A percentile compares a stretch with the other conserved stretches of the same genome.
Conservation (phyloP, 108 stramenopile genomes). For the Pseudonitzschia pungens region DNA sequence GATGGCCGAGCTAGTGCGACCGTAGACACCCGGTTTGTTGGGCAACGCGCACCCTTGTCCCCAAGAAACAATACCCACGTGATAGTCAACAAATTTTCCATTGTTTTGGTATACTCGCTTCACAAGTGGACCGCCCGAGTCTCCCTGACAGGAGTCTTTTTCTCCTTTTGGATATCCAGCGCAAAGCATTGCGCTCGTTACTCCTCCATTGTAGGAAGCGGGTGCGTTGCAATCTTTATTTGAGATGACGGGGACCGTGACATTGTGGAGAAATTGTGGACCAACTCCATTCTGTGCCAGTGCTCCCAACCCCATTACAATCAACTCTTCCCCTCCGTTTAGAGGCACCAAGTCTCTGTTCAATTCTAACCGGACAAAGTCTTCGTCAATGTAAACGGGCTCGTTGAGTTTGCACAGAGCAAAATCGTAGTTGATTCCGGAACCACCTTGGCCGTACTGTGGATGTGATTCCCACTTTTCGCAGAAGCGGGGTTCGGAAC, state of each 20-base stretch:
- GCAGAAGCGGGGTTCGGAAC: background rate
- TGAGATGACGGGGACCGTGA: background rate
- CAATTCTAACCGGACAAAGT: background rate
- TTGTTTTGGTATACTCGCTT: background rate
- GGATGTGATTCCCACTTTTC: background rate
- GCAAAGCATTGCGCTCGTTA: background rate
- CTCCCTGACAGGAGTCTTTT: slow-evolving; percentile 61
- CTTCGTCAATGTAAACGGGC: background rate
- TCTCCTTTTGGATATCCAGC: background rate
- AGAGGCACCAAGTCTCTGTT: background rate
- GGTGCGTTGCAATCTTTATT: background rate
- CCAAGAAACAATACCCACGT: slow-evolving; percentile 46
- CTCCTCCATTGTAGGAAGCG: background rate
- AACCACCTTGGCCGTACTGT: background rate
- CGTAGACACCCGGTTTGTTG: slow-evolving; percentile 38
- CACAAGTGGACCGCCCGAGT: slow-evolving; percentile 51
- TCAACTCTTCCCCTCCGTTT: background rate
- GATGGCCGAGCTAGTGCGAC: slow-evolving; percentile 4
- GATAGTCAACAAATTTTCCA: slow-evolving; percentile 8
- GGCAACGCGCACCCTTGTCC: slow-evolving; percentile 43
- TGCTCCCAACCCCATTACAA: background rate
- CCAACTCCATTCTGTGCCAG: too few species aligned
- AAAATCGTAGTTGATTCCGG: background rate
- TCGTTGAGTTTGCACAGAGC: background rate
- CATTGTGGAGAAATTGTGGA: background rate